Evolutionary conservation across 176 grass and related monocot genomes (phyloP).

Genomic region (Calamus simplicifolius): DNA sequence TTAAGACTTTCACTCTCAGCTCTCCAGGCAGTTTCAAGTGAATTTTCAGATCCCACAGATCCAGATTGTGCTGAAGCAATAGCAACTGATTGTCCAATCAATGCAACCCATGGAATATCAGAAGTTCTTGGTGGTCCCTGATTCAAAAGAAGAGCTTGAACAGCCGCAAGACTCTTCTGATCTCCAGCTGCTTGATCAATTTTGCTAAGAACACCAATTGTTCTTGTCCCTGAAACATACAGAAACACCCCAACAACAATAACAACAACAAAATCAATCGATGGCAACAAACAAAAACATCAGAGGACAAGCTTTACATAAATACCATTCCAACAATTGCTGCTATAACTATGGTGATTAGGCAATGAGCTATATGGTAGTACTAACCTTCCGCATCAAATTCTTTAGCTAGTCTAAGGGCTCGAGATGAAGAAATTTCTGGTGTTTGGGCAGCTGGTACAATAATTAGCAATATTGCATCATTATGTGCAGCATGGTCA

Average conservation of each 20-base stretch:
- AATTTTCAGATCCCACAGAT: conserved; percentile 45
- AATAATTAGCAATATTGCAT: conserved; percentile 88
- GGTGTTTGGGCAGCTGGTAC: conserved; percentile 88
- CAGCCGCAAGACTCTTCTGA: conserved; percentile 62
- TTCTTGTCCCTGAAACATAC: conserved; percentile 74
- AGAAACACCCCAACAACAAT: conserved; percentile 22
- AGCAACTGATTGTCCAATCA: conserved; percentile 60
- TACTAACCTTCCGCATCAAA: conserved; percentile 85
- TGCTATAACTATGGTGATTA: conserved; percentile 1
- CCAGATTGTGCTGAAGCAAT: conserved; percentile 47
- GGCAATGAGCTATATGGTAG: conserved; percentile 9
- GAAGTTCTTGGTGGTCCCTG: conserved; percentile 63
- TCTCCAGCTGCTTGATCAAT: conserved; percentile 69
- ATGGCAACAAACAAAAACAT: not conserved
- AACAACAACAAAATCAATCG: conserved; percentile 7
- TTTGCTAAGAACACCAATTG: conserved; percentile 91
- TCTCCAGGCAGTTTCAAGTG: conserved; percentile 67
- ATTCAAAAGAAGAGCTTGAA: conserved; percentile 54
- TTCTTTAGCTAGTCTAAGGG: conserved; percentile 84
- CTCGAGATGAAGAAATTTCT: conserved; percentile 83
- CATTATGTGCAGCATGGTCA: conserved; percentile 82
- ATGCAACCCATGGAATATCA: conserved; percentile 67
- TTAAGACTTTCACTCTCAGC: conserved; percentile 64
- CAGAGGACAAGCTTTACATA: not conserved
- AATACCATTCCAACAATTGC: not conserved